Evolutionary conservation across 139 green algal genomes (phyloP).

Genomic region (Chlorella sp.): DNA sequence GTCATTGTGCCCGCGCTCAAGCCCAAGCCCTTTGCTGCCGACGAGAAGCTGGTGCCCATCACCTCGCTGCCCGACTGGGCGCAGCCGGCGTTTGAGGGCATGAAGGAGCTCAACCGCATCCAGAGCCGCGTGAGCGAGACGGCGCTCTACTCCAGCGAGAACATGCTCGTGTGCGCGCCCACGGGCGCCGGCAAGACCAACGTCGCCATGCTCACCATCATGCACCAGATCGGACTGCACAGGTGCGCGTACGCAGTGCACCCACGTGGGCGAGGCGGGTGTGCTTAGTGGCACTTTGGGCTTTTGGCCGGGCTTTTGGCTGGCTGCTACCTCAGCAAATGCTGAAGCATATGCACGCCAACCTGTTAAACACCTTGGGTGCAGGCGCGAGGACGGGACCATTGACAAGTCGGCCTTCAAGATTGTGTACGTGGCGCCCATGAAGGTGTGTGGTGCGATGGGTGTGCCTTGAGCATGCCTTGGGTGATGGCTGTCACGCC

Average conservation of each 20-base stretch:
- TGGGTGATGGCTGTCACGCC: no score
- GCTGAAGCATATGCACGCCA: no score
- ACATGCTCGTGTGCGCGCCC: constrained; percentile 80
- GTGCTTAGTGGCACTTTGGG: no score
- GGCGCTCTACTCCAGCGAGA: constrained; percentile 85
- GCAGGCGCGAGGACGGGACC: constrained; percentile 60
- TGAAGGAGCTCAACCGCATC: constrained; percentile 84
- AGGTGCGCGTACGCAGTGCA: constrained; percentile 7
- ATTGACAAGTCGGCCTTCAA: constrained; percentile 89
- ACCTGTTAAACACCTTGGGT: no score
- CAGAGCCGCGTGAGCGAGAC: constrained; percentile 80
- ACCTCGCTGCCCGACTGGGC: constrained; percentile 88
- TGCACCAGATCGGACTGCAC: constrained; percentile 73
- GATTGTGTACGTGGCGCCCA: constrained; percentile 97
- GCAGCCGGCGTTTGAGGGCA: constrained; percentile 79
- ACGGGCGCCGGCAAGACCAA: constrained; percentile 98
- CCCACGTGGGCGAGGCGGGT: no score
- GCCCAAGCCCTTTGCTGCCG: constrained; percentile 74
- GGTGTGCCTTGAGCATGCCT: no score
- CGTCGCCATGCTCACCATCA: constrained; percentile 92
- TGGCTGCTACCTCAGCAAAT: no score
- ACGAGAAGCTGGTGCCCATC: constrained; percentile 73
- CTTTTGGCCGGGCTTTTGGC: no score
- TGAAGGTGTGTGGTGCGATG: constrained; percentile 71
- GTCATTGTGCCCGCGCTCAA: constrained; percentile 94